Evolutionary conservation across 1,139 yeast genomes (phyloP).

Genomic region (Suhomyces atakaporum): DNA sequence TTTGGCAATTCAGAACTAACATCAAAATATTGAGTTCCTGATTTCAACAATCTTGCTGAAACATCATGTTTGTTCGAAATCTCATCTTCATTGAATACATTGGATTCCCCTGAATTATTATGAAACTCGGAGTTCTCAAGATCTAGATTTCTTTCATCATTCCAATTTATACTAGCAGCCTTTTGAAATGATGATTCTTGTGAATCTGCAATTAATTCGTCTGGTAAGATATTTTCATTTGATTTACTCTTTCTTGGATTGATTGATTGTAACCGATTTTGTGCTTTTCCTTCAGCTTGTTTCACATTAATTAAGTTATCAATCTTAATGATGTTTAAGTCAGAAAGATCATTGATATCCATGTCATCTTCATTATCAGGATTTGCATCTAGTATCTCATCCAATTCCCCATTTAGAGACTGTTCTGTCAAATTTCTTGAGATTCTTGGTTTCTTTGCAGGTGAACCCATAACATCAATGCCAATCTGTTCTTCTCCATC

Average conservation of each 20-base stretch:
- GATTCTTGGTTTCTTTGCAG: constrained; percentile 17
- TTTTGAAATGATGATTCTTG: constrained; percentile 43
- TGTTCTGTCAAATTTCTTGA: constrained; percentile 3
- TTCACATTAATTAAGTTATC: constrained; percentile 38
- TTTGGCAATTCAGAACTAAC: constrained; percentile 21
- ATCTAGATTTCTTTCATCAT: constrained; percentile 37
- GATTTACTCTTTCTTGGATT: constrained; percentile 1
- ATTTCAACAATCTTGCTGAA: constrained; percentile 11
- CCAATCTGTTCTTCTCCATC: constrained; percentile 15
- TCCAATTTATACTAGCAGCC: constrained; percentile 49
- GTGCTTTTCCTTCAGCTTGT: constrained; percentile 8
- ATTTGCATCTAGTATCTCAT: constrained; percentile 14
- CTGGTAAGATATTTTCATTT: constrained; percentile 6
- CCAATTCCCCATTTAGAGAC: constrained; percentile 12
- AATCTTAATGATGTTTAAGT: constrained; percentile 40
- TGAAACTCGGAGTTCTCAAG: constrained; percentile 27
- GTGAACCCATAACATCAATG: constrained; percentile 18
- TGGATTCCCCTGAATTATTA: constrained; percentile 8
- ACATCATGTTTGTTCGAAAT: constrained; percentile 2
- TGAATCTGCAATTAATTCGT: constrained; percentile 14
- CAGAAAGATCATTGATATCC: constrained; percentile 44
- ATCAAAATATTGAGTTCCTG: constrained; percentile 25
- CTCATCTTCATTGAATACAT: constrained; percentile 7
- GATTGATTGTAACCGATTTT: constrained; percentile 1
- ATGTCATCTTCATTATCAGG: constrained; percentile 15